These are phyloP conservation scores for Eucalyptus microcorys DNA, from an alignment of 345 rosid species.

Conservation along the genomic window DNA sequence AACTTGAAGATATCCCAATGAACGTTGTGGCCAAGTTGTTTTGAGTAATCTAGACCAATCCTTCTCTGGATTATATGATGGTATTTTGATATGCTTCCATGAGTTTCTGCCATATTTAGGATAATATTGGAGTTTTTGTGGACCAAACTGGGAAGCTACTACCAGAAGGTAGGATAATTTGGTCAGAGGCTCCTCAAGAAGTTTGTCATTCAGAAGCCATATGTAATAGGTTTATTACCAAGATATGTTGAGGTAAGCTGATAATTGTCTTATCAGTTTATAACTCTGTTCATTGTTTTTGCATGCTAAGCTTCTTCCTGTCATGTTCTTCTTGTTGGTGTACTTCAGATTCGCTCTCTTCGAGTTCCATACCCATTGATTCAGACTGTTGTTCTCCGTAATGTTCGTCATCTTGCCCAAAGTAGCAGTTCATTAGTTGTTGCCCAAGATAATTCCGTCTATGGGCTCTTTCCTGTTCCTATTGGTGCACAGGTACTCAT, in stretches of 20 bases:
- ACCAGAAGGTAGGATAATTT: constrained; percentile 82
- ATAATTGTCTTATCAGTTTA: neutral
- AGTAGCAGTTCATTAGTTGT: constrained; percentile 66
- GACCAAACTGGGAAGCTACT: constrained; percentile 97
- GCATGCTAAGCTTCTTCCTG: neutral
- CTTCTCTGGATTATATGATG: neutral
- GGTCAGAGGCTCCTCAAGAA: constrained; percentile 92
- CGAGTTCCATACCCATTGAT: constrained; percentile 90
- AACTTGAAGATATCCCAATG: neutral
- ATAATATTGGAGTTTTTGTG: constrained; percentile 93
- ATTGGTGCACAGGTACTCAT: constrained; percentile 93
- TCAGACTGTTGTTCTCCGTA: constrained; percentile 83
- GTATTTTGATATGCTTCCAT: neutral
- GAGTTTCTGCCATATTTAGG: constrained; percentile 17
- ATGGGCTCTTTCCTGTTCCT: constrained; percentile 90
- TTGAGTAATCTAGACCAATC: neutral
- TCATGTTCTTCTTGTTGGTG: neutral
- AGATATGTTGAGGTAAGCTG: constrained; percentile 82
- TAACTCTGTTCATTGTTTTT: neutral
- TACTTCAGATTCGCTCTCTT: constrained; percentile 79
- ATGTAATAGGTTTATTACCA: constrained; percentile 76
- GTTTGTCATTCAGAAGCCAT: constrained; percentile 81
- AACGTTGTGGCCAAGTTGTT: neutral
- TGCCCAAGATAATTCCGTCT: constrained; percentile 64
- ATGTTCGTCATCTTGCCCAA: constrained; percentile 60